Evolutionary conservation across 2,329 filamentous ascomycete genomes (phyloP), one percentile per base, ranked within the genome.

Genomic region (Annulohypoxylon truncatum): DNA sequence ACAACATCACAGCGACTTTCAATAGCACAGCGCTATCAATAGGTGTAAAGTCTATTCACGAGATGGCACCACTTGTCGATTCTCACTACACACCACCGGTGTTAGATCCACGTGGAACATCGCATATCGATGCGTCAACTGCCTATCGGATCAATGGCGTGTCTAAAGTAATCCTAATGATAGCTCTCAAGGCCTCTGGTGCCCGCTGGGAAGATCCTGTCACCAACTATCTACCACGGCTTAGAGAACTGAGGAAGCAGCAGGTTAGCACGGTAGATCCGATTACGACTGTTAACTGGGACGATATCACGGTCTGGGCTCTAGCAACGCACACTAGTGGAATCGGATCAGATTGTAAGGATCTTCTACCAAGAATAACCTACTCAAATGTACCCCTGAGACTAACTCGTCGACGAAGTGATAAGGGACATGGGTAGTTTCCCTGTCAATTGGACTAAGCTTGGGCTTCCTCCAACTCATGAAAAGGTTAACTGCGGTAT

Each of bases 241-340:
- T 80, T 42, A 73, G 61, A 38, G 66, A 68, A 44, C 58, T 74
- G 7, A 48, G 52, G 2, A 66, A 73, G 4, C 59, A 71, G 18
- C 68, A 70, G 2, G 68, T 54, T 4, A 71, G 20, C 12, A 22
- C 44, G 38, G 54, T 72, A 5, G 75, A 79, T 47, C 69, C 70
- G 3, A 72, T 81, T 6, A 72, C 74, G 22, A 73, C 76, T 1
- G 73, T 82, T 1, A 72, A 79, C 42, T 86, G 83, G 83, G 78
- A 84, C 33, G 79, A 82, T 8, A 74, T 86, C 29, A 85, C 83
- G 0, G 73, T 84, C 4, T 78, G 77, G 3, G 77, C 81, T 18
- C 72, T 86, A 7, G 81, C 82, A 1, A 79, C 77, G 2, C 83
- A 85, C 42, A 75, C 85, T 9, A 79, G 79, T 13, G 84, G 84